Evolutionary conservation across 2,329 filamentous ascomycete species (phyloP), one percentile per base, ranked within the genome.

Genomic region (Tolypocladium sp.): DNA sequence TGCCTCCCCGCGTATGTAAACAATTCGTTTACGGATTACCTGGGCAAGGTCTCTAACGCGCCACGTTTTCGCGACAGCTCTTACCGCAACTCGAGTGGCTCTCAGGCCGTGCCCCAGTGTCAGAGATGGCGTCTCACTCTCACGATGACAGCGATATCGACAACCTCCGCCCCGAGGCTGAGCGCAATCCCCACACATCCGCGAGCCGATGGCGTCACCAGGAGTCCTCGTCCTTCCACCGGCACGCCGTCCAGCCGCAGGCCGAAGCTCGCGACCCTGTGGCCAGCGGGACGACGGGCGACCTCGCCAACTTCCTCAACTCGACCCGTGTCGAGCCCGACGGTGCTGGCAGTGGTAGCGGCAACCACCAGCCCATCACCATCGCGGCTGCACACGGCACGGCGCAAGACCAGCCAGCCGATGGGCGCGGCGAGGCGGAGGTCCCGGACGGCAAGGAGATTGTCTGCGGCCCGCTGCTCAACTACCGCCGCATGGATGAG

Each of bases 401-500:
- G 61, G 72, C 70, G 52, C 65, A 70, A 13, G 72, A 68, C 52
- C 58, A 63, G 46, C 62, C 63, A 20, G 62, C 60, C 8, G 56
- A 59, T 13, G 62, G 52, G 4, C 62, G 63, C 38, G 62, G 58
- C 37, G 61, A 65, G 33, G 63, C 63, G 22, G 65, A 66, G 17
- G 63, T 64, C 9, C 64, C 69, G 6, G 80, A 82, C 55, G 80
- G 79, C 53, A 80, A 76, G 67, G 84, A 89, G 61, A 80, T 92
- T 35, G 77, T 88, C 17, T 87, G 84, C 65, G 90, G 90, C 0
- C 90, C 90, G 25, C 76, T 93, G 63, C 75, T 93, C 62, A 93
- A 93, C 74, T 93, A 92, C 72, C 81, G 87, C 63, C 83, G 84
- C 67, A 92, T 89, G 84, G 84, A 88, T 64, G 83, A 87, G 66